These are phyloP conservation scores for Melanogaster broomeanus DNA, from an alignment of 768 basidiomycete species.

Conservation along the genomic window DNA sequence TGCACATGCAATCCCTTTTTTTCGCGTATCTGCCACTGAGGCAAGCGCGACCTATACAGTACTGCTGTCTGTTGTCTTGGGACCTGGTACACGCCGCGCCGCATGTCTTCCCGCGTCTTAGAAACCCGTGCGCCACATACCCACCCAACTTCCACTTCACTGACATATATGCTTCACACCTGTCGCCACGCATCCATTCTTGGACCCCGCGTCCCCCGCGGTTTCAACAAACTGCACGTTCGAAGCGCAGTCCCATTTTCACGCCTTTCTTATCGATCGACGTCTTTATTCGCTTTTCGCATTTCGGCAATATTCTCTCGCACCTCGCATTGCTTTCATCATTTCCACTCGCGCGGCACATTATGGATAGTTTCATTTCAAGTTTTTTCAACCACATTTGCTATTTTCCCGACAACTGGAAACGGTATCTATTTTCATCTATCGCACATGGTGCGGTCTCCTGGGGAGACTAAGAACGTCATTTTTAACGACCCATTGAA, in stretches of 20 bases:
- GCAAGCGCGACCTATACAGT: conserved; percentile 25
- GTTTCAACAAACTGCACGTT: conserved; percentile 5
- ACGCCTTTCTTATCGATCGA: conserved; percentile 5
- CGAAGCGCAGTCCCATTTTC: conserved; percentile 1
- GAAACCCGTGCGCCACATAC: conserved; percentile 22
- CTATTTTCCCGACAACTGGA: conserved; percentile 18
- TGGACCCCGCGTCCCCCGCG: conserved; percentile 22
- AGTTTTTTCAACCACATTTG: conserved; percentile 26
- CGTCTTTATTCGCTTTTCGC: conserved; percentile 16
- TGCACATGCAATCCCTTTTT: conserved; percentile 26
- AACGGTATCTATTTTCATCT: conserved; percentile 33
- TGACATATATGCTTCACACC: conserved; percentile 8
- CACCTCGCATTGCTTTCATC: conserved; percentile 21
- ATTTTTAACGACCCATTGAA: conserved; percentile 9
- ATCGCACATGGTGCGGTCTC: conserved; percentile 17
- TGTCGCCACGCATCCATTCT: conserved; percentile 8
- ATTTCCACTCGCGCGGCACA: conserved; percentile 21
- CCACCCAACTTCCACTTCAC: conserved; percentile 8
- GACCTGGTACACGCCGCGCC: conserved; percentile 25
- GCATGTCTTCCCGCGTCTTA: conserved; percentile 22
- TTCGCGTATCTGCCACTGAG: conserved; percentile 22
- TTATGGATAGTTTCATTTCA: conserved; percentile 23
- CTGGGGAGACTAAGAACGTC: conserved; percentile 29
- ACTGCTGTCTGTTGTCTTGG: conserved; percentile 12
- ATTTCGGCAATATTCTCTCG: conserved; percentile 29